Base-by-base conservation (phyloP, 441 rosid species). In the Euphorbia corollata region DNA sequence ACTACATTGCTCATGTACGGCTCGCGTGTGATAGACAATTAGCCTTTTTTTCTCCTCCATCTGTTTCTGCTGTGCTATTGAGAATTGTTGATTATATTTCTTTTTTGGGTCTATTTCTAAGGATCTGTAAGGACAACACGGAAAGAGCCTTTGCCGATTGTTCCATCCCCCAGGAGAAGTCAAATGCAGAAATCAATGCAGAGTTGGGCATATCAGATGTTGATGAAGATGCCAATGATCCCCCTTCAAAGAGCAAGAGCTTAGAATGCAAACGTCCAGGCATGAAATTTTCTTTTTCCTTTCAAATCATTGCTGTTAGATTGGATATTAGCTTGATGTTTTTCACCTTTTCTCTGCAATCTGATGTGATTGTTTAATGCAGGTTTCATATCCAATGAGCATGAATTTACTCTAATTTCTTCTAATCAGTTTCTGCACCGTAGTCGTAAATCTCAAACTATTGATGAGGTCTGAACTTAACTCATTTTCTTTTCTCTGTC, bases 121-220 rank as follows among this genome's bases (percentile, higher is more conserved):
- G 99, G 99, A 71, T 78, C 63, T 93, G 99, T 78, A 79, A 73
- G 86, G 93, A 91, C 83, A 94, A 88, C 81, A 41, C 51, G 61
- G 91, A 91, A 66, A 73, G 73, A 78, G 67, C 72, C 16, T 94
- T 83, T 54, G 87, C 94, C 68, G 89, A 84, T 81, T 94, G 99
- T 82, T 82, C 92, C 69, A 80, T 74, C 65, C 67, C 84, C 61
- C 99, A 94, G 85, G 99, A 94, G 84, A 94, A 85, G 85, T 85
- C 96, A 69, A 91, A 90, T 80, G 91, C 83, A 67, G 97, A 94
- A 50, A 91, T 94, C 71, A 94, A 94, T 76, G 85, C 82, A 3
- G 97, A 94, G 84, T 82, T 94, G 83, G 98, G 96, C 71, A 67
- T 94, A 80, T 87, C 96, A 63, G 89, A 89, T 70, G 86, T 76